Evolutionary conservation across 2,329 filamentous ascomycete species (phyloP).

Genomic region (Colletotrichum tofieldiae): DNA sequence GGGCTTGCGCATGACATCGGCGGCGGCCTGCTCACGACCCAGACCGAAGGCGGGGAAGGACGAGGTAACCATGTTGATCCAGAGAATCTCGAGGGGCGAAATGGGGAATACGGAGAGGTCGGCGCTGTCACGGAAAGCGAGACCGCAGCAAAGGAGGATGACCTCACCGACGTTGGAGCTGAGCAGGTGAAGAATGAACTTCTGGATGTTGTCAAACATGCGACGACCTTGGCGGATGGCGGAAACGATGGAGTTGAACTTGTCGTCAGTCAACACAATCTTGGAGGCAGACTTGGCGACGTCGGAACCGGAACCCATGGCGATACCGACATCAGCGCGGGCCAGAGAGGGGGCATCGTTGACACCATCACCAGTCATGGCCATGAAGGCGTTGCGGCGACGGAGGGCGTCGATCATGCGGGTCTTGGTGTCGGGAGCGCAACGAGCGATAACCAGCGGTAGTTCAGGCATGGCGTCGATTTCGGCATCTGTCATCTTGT

Average conservation of each 20-base stretch:
- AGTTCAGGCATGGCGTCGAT: conserved; percentile 83
- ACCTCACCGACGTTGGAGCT: conserved; percentile 89
- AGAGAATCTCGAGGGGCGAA: conserved; percentile 88
- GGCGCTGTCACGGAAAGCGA: conserved; percentile 82
- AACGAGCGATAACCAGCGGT: conserved; percentile 87
- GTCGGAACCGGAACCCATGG: conserved; percentile 91
- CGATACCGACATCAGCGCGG: conserved; percentile 87
- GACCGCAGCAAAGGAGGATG: conserved; percentile 83
- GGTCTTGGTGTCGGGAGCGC: conserved; percentile 88
- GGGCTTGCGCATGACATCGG: conserved; percentile 84
- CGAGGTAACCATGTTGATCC: conserved; percentile 95
- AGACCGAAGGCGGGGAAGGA: conserved; percentile 91
- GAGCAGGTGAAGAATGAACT: conserved; percentile 86
- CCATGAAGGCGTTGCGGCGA: conserved; percentile 81
- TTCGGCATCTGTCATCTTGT: conserved; percentile 81
- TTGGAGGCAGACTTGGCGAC: conserved; percentile 87
- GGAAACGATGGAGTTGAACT: conserved; percentile 88
- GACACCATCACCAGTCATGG: conserved; percentile 92
- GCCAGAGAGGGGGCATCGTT: conserved; percentile 89
- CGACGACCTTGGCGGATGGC: conserved; percentile 87
- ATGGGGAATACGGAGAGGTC: conserved; percentile 88
- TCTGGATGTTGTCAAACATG: conserved; percentile 92
- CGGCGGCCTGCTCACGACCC: conserved; percentile 82
- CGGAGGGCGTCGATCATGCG: conserved; percentile 93
- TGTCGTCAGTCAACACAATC: conserved; percentile 90